phyloP scores from a whole-genome alignment of 352 stramenopile genomes.

The Phytophthora hybrid region DNA sequence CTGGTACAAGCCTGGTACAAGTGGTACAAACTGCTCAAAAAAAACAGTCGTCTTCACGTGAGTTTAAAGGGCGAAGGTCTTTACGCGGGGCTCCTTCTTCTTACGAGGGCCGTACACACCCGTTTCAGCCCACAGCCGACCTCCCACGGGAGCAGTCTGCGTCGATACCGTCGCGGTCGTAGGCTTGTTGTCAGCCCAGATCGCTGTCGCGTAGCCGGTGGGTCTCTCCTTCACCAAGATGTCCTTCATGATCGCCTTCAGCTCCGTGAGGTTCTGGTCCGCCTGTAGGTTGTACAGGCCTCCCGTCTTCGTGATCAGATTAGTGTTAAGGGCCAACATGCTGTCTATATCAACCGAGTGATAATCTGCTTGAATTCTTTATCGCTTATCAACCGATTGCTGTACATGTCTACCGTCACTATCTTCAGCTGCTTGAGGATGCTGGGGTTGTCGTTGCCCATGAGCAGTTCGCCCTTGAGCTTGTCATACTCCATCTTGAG shows the following conservation, averaged over 20 bases:
- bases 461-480: conserved; percentile 10
- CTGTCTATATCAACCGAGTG: conserved; percentile 4
- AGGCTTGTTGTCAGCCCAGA: no score
- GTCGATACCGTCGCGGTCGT: no score
- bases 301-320: no score
- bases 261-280: no score
- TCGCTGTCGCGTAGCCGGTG: no score
- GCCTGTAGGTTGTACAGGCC: no score
- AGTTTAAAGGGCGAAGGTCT: background rate
- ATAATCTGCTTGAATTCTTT: conserved; percentile 26
- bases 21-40: background rate
- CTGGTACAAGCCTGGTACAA: no score
- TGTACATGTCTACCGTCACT: conserved; percentile 18
- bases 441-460: conserved; percentile 21
- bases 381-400: conserved; percentile 14
- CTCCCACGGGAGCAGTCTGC: no score
- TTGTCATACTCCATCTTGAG: conserved; percentile 23
- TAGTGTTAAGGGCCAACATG: background rate
- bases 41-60: background rate
- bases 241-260: no score
- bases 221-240: no score
- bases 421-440: conserved; percentile 20
- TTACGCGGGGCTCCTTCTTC: background rate
- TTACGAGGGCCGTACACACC: no score
- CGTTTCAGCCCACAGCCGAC: no score